A percentile compares a stretch with the other conserved stretches of the same genome.
Evolutionary conservation across 306 rosid species (phyloP).

Genomic region (Glycine latifolia): DNA sequence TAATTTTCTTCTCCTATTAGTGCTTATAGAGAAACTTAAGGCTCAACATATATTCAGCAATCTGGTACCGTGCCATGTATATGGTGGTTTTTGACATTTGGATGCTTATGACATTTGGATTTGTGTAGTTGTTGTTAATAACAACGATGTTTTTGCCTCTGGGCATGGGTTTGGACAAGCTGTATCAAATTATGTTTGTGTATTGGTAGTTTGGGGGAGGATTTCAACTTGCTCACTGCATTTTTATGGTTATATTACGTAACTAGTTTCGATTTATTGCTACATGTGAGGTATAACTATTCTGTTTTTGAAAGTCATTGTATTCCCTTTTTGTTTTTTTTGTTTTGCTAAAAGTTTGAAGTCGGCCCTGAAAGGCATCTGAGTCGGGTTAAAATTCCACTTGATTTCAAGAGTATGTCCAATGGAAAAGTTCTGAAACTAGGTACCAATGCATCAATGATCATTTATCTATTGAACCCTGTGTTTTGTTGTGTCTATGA

Average conservation of each 20-base stretch:
- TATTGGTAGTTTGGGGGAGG: neutral
- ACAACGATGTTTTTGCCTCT: too few relatives aligned
- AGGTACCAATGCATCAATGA: neutral
- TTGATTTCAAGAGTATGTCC: neutral
- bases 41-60: neutral
- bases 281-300: neutral
- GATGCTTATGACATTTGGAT: constrained; percentile 2
- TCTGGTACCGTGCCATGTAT: neutral
- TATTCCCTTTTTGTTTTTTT: neutral
- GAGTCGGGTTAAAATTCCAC: constrained; percentile 4
- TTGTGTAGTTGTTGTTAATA: constrained; percentile 7
- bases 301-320: neutral
- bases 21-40: neutral
- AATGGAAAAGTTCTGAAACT: too few relatives aligned
- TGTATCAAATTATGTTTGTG: neutral
- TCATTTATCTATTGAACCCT: neutral
- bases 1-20: neutral
- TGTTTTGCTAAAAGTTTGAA: neutral
- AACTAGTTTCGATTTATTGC: neutral
- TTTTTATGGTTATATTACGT: neutral
- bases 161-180: neutral
- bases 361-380: neutral
- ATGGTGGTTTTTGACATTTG: neutral
- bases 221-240: neutral
- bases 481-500: neutral